Evolutionary conservation across 148 eudicot genomes (phyloP), one percentile per base, ranked within the genome.

Genomic region (Rhododendron molle): DNA sequence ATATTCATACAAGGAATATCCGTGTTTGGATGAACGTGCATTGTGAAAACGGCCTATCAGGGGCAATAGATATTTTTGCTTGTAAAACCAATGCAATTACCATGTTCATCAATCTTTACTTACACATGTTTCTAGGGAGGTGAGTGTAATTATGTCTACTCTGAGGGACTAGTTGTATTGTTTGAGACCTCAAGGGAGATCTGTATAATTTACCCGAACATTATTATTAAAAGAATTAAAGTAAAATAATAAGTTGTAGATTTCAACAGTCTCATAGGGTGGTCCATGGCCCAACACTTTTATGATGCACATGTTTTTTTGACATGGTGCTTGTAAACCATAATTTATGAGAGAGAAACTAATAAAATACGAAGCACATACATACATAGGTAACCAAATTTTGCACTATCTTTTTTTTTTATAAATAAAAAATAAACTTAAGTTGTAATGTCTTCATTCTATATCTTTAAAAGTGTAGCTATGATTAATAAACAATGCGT

Each of bases 211-310:
- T 26, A 69, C 36, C 15, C 34, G 34, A 28, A 9, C 36, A 28
- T 69, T 60, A 7, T 12, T 69, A 28, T 2, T 12, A 62, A 54
- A 54, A 54, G 60, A 16, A 54, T 16, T 54, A 54, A 54, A 54
- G 60, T 4, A 16, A 50, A 50, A 13, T 3, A 14, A 52, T 52
- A 15, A 52, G 56, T 58, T 58, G 10, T 23, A 71, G 56, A 14
- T 67, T 44, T 14, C 77, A 54, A 83, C 32, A 26, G 79, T 83
- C 79, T 9, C 56, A 28, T 72, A 14, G 50, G 43, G 81, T 76
- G 80, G 80, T 20, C 52, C 86, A 50, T 50, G 69, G 81, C 14
- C 81, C 52, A 52, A 47, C 85, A 83, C 28, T 54, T 83, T 28
- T 32, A 49, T 73, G 54, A 78, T 32, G 46, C 71, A 38, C 81